Evolutionary conservation across 2,329 filamentous ascomycete genomes (phyloP).

Genomic region (Davidsoniella eucalypti): DNA sequence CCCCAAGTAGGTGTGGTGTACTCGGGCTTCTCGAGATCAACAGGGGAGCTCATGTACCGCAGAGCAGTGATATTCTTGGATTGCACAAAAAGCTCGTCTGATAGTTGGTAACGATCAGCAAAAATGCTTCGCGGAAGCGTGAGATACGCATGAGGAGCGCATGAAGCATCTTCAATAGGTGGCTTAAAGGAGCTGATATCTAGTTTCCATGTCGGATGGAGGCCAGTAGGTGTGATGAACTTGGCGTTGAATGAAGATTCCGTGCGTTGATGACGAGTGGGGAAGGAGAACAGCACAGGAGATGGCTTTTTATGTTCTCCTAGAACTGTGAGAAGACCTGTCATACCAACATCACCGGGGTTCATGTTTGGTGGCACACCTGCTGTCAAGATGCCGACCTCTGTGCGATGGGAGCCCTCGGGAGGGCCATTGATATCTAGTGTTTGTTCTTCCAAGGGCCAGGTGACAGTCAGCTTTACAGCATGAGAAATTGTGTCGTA

Average conservation of each 20-base stretch:
- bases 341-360: slow-evolving; percentile 58
- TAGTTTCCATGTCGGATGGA: slow-evolving; percentile 68
- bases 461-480: slow-evolving; percentile 48
- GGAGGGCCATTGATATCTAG: neutral
- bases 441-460: slow-evolving; percentile 27
- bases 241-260: slow-evolving; percentile 39
- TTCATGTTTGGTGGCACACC: slow-evolving; percentile 44
- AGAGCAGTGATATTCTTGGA: slow-evolving; percentile 63
- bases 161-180: slow-evolving; percentile 39
- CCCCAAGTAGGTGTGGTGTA: slow-evolving; percentile 69
- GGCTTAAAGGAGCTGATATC: slow-evolving; percentile 37
- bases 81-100: slow-evolving; percentile 56
- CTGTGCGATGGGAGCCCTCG: slow-evolving; percentile 36
- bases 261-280: slow-evolving; percentile 55
- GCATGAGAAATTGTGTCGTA: slow-evolving; percentile 52
- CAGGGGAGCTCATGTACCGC: slow-evolving; percentile 53
- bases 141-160: slow-evolving; percentile 62
- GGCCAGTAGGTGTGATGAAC: slow-evolving; percentile 57
- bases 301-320: slow-evolving; percentile 58
- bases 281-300: slow-evolving; percentile 67
- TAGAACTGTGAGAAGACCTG: slow-evolving; percentile 62
- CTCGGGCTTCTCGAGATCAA: slow-evolving; percentile 79
- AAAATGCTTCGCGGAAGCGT: slow-evolving; percentile 72
- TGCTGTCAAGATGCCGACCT: slow-evolving; percentile 62
- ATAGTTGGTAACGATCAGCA: slow-evolving; percentile 73